Conservation (phyloP, 306 rosid genomes). For the Sechiopsis laciniata region DNA sequence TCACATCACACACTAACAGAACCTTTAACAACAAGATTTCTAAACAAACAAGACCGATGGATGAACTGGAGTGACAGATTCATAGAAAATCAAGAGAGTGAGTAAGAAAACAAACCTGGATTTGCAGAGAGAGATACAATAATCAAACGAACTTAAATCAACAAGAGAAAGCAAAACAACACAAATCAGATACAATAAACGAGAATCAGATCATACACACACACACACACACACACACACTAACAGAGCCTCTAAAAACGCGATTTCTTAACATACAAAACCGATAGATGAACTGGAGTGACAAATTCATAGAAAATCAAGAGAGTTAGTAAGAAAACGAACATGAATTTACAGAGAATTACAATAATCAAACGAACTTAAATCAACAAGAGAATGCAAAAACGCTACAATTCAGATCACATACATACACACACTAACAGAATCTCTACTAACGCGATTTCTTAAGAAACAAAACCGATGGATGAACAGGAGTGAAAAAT, state of each 20-base stretch:
- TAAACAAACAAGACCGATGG: not conserved
- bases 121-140: not conserved
- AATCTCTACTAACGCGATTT: not conserved
- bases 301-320: not conserved
- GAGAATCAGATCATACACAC: not conserved
- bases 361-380: not conserved
- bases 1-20: not conserved
- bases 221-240: not conserved
- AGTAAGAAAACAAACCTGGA: not conserved
- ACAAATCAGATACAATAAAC: not conserved
- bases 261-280: not conserved
- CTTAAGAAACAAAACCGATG: not conserved
- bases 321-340: not conserved
- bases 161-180: not conserved
- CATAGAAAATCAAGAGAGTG: not conserved
- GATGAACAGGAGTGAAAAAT: not conserved
- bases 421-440: too few species aligned
- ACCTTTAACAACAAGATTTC: not conserved
- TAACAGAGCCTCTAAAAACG: not conserved
- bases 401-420: too few species aligned
- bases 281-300: not conserved
- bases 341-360: constrained; percentile 8
- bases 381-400: too few species aligned
- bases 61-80: not conserved
- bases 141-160: not conserved